Evolutionary conservation across 139 green algal genomes (phyloP), one percentile per base, ranked within the genome.

Genomic region (Ettlia oleoabundans): DNA sequence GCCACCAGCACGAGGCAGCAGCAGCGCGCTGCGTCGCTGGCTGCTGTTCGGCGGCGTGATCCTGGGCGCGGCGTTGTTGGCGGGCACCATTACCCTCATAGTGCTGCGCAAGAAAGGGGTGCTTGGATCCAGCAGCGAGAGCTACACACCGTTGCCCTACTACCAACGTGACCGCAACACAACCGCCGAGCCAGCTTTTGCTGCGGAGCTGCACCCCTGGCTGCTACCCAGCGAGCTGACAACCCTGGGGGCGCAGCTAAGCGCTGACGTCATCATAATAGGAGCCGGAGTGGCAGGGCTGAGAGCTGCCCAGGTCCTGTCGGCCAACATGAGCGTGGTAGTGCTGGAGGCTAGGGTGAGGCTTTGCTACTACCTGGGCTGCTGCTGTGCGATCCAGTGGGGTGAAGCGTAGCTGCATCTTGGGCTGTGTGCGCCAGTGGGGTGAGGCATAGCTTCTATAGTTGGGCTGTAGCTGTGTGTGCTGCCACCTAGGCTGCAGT

Each of bases 261-360:
- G 26, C 30, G 75, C 75, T 6, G 75, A 81, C 58, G 58, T 81
- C 58, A 81, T 81, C 18, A n/a, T 81, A 0, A n/a, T 81, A 6
- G 75, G 75, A 2, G 55, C 58, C 3, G 75, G 75, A 15, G n/a
- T 71, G 13, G 75, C 75, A 4, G 75, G 75, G 18, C 58, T 81
- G n/a, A 22, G 35, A 19, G 75, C 75, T 1, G 75, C 75, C 1
- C 9, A 24, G 8, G 6, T 32, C 15, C 40, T 81, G 58, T 9
- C 73, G 2, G 30, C 30, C 18, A 33, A 42, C n/a, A 42, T 71
- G 75, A n/a, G 58, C 24, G 75, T 81, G 38, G 28, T 72, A 15
- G 38, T 81, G 28, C 75, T 81, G 0, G 75, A 81, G n/a, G 75
- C 73, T 6, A 35, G 73, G 53, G 73, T 80, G 35, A 80, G 72